Conservation (phyloP, 2,329 filamentous ascomycete species). For the Fusarium tupiense region DNA sequence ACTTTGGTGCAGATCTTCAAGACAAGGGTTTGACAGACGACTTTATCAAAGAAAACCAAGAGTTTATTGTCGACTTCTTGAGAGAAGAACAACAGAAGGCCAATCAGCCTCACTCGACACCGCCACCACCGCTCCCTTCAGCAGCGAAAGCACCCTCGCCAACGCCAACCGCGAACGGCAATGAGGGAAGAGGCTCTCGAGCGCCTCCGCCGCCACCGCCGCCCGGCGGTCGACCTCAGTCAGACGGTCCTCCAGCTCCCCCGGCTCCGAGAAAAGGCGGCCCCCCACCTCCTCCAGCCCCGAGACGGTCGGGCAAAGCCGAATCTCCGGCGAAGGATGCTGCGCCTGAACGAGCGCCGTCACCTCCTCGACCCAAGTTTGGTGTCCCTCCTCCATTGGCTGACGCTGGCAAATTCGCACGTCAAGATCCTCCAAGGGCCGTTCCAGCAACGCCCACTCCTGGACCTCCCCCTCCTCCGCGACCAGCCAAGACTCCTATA, state of each 20-base stretch:
- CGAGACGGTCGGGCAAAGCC: slow-evolving; percentile 66
- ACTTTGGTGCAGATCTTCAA: slow-evolving; percentile 71
- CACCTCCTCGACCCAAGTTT: slow-evolving; percentile 77
- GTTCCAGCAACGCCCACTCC: slow-evolving; percentile 42
- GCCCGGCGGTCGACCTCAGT: slow-evolving; percentile 39
- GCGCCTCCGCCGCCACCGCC: slow-evolving; percentile 53
- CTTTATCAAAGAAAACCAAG: slow-evolving; percentile 73
- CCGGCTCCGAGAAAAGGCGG: slow-evolving; percentile 41
- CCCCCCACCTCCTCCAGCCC: slow-evolving; percentile 55
- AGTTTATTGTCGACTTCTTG: slow-evolving; percentile 73
- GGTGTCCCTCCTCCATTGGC: slow-evolving; percentile 86
- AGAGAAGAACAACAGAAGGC: slow-evolving; percentile 63
- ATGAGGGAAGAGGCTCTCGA: slow-evolving; percentile 44
- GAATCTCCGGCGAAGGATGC: slow-evolving; percentile 50
- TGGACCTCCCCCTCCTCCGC: slow-evolving; percentile 50
- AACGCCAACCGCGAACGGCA: slow-evolving; percentile 45
- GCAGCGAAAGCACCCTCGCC: slow-evolving; percentile 42
- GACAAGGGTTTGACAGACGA: slow-evolving; percentile 72
- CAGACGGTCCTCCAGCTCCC: slow-evolving; percentile 45
- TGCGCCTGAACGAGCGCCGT: slow-evolving; percentile 73
- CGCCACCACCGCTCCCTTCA: slow-evolving; percentile 43
- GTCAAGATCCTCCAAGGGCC: slow-evolving; percentile 54
- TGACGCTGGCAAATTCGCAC: slow-evolving; percentile 88
- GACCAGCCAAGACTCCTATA: slow-evolving; percentile 74
- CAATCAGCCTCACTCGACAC: slow-evolving; percentile 35